These are phyloP conservation scores for Trichopus zeylanicus DNA, from an alignment of 116 monocot genomes.

Conservation along the genomic window DNA sequence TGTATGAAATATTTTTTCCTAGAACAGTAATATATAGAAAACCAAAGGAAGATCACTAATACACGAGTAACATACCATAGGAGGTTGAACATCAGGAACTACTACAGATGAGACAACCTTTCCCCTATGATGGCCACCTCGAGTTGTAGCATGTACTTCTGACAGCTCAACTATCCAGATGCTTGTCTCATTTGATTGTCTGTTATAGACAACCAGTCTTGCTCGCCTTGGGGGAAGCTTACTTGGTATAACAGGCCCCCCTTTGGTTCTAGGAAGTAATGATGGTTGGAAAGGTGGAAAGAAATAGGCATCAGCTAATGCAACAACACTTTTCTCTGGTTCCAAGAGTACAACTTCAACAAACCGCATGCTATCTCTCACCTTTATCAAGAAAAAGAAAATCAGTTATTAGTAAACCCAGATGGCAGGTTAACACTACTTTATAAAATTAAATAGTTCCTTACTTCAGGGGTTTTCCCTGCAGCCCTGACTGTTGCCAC, in stretches of 20 bases:
- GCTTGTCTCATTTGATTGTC: constrained; percentile 84
- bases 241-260: constrained; percentile 73
- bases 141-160: constrained; percentile 91
- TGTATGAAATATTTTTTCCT: too few species aligned
- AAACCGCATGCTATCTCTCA: constrained; percentile 95
- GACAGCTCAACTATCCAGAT: constrained; percentile 82
- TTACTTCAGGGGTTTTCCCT: constrained; percentile 87
- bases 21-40: too few species aligned
- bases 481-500: constrained; percentile 91
- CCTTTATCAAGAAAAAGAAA: constrained; percentile 21
- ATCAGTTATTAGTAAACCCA: background rate
- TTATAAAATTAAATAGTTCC: background rate
- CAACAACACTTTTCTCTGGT: constrained; percentile 80
- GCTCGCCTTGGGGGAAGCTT: constrained; percentile 87
- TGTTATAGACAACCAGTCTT: constrained; percentile 88
- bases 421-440: background rate
- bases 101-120: constrained; percentile 79
- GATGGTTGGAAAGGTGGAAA: constrained; percentile 99
- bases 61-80: constrained; percentile 72
- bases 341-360: constrained; percentile 86
- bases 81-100: constrained; percentile 90
- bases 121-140: constrained; percentile 96
- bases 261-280: constrained; percentile 75
- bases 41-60: too few species aligned
- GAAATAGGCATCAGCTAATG: constrained; percentile 95